Base-by-base conservation (phyloP, 2,329 filamentous ascomycete species). In the Plectosphaerella sp. region DNA sequence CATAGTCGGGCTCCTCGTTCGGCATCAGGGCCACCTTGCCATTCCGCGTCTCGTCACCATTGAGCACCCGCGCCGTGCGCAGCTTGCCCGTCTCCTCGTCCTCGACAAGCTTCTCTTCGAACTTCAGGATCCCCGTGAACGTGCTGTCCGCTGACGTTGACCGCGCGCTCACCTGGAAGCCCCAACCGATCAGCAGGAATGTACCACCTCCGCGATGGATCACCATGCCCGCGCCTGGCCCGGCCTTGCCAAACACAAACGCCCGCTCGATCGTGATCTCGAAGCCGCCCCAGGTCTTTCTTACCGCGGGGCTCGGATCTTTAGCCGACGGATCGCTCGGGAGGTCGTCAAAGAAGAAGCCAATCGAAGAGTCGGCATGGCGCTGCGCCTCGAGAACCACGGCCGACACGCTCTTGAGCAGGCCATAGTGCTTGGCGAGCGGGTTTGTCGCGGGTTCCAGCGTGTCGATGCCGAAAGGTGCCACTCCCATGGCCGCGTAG, bases 1-100 rank as follows among this genome's bases (percentile, higher is more conserved):
- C 77, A 61, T 80, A 80, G 54, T 80, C 76, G 0, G 76, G 75
- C 42, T 78, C 67, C 43, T 77, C 72, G 52, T 71, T 76, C 2
- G 74, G 77, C 77, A 80, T 80, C 54, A 77, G 72, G 12, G 66
- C 60, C 47, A 65, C 70, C 46, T 60, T 59, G 8, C 76, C 75
- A 58, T 58, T 61, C 47, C 64, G 57, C 8, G 64, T 66, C 57
- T 68, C 65, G 50, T 67, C 65, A n/a, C 66, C 65, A 50, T 67
- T 66, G 25, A 67, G 48, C n/a, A 55, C 53, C 45, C 63, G 53
- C 20, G 51, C 50, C 22, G 58, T 64, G 25, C 46, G 52, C 48
- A 67, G 49, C 11, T 58, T 43, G 3, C 61, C 62, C 20, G 49
- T 57, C 25, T 65, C 60, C 10, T 58, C 50, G 47, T 69, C 58